Conservation (phyloP, 1,139 yeast species). For the Starmera stellimalicola region DNA sequence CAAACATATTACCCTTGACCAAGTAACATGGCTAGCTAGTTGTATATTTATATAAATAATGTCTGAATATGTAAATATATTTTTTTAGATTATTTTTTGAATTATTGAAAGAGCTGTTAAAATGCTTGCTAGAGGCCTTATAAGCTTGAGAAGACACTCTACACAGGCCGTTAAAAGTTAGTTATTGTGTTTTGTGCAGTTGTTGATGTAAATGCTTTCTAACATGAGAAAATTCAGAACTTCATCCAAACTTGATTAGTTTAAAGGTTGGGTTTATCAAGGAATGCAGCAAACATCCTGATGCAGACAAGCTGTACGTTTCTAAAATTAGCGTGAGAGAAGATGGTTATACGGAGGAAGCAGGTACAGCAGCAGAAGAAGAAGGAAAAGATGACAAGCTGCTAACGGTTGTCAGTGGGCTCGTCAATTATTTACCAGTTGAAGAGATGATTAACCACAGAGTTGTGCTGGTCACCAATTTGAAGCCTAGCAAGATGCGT, state of each 20-base stretch:
- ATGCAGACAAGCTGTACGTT: conserved; percentile 47
- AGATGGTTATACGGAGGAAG: conserved; percentile 4
- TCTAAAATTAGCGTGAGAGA: conserved; percentile 31
- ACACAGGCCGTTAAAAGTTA: background rate
- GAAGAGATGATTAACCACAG: conserved; percentile 37
- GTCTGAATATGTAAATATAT: too few relatives aligned
- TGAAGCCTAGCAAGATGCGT: conserved; percentile 61
- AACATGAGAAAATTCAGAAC: background rate
- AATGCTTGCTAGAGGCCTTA: too few relatives aligned
- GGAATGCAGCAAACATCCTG: conserved; percentile 34
- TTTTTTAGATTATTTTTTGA: too few relatives aligned
- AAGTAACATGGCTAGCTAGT: too few relatives aligned
- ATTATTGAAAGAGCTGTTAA: too few relatives aligned
- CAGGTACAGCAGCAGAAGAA: conserved; percentile 2
- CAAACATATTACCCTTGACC: conserved; percentile 46
- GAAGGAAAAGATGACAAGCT: background rate
- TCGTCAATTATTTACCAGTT: conserved; percentile 40
- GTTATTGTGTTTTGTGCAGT: too few relatives aligned
- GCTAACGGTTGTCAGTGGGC: conserved; percentile 50
- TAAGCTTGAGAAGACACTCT: background rate
- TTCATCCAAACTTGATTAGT: conserved; percentile 12
- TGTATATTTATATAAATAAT: too few relatives aligned
- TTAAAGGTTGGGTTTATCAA: conserved; percentile 38
- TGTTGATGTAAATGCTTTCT: too few relatives aligned
- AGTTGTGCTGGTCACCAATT: conserved; percentile 48